phyloP scores from a whole-genome alignment of 768 basidiomycete species.

The Mycena pura region DNA sequence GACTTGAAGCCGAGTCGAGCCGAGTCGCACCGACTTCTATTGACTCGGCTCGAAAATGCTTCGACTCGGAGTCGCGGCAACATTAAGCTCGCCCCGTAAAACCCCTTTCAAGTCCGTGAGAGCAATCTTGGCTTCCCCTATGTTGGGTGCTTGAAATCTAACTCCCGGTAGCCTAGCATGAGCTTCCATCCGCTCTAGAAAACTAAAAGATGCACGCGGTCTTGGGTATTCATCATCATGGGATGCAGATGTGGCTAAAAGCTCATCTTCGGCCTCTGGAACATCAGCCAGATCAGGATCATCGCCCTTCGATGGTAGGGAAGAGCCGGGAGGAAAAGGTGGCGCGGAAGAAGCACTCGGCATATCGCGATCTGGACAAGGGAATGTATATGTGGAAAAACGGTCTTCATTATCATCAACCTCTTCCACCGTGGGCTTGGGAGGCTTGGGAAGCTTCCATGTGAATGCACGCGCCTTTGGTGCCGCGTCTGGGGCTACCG shows the following conservation, averaged over 20 bases:
- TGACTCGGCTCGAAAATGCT: too few species aligned
- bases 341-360: too few species aligned
- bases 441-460: constrained; percentile 4
- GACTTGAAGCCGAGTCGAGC: too few species aligned
- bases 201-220: not conserved
- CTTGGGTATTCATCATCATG: constrained; percentile 4
- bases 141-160: constrained; percentile 4
- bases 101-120: not conserved
- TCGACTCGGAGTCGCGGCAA: too few species aligned
- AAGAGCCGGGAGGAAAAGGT: not conserved
- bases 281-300: not conserved
- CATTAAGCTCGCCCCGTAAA: too few species aligned
- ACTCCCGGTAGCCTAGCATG: not conserved
- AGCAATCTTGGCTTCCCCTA: constrained; percentile 4
- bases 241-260: not conserved
- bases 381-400: not conserved
- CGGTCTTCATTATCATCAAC: not conserved
- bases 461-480: not conserved
- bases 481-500: not conserved
- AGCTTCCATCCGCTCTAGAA: constrained; percentile 1
- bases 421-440: constrained; percentile 3
- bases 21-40: too few species aligned
- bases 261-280: constrained; percentile 1
- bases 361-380: not conserved
- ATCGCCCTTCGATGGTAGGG: too few species aligned